Evolutionary conservation across 1,284 basidiomycete species (phyloP).

Genomic region (Puccinia polysora): DNA sequence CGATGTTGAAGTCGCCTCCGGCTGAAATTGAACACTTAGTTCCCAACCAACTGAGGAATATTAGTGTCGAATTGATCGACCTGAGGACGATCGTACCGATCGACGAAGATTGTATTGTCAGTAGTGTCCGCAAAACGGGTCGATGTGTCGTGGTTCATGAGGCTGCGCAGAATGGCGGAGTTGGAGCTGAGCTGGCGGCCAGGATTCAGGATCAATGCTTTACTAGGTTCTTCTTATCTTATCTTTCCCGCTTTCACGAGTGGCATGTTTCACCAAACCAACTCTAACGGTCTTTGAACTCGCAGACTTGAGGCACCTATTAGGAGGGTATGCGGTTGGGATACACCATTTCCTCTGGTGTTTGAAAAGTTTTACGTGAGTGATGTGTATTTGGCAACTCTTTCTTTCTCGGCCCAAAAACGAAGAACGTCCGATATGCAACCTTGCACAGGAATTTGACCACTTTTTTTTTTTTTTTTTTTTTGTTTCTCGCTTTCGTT

Average conservation of each 20-base stretch:
- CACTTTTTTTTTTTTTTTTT: no score
- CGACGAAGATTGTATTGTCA: slow-evolving; percentile 73
- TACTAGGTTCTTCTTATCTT: slow-evolving; percentile 57
- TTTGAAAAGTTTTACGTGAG: slow-evolving; percentile 81
- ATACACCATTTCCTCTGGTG: slow-evolving; percentile 69
- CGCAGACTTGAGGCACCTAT: slow-evolving; percentile 69
- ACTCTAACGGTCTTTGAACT: no score
- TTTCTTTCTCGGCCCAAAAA: not conserved
- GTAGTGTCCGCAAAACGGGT: slow-evolving; percentile 75
- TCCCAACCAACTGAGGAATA: slow-evolving; percentile 64
- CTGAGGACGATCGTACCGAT: slow-evolving; percentile 82
- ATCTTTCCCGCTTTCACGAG: not conserved
- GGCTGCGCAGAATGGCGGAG: slow-evolving; percentile 74
- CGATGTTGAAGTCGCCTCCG: slow-evolving; percentile 66
- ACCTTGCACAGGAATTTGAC: no score
- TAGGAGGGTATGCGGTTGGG: slow-evolving; percentile 80
- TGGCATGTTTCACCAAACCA: not conserved
- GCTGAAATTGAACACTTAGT: slow-evolving; percentile 64
- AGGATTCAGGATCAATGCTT: slow-evolving; percentile 81
- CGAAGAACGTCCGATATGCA: no score
- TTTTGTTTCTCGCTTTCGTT: not conserved
- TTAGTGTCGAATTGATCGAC: slow-evolving; percentile 83
- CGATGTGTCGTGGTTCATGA: slow-evolving; percentile 85
- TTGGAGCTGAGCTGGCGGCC: slow-evolving; percentile 79
- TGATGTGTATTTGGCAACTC: no score